Evolutionary conservation across 495 filamentous ascomycete genomes (phyloP), one percentile per base, ranked within the genome.

Genomic region (Tricharina praecox): DNA sequence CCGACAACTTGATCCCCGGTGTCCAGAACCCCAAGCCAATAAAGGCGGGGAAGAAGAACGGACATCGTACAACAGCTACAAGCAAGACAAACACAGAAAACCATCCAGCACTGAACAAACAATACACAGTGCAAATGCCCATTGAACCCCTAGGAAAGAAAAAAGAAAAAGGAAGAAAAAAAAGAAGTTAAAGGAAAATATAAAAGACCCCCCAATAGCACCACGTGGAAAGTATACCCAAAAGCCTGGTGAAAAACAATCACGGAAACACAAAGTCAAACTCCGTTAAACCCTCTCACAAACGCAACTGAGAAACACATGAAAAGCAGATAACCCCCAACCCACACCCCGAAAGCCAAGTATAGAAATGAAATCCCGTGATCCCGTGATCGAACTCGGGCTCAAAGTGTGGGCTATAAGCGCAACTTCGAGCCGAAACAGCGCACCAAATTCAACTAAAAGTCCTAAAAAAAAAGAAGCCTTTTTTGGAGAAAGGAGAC

Each of bases 261-360:
- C 4, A 34, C 16, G 28, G 16, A 48, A 37, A 47, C 15, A 34
- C n/a, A 47, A 48, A 37, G 20, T 24, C 23, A 39, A 48, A 38
- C 32, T 38, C 45, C 34, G 24, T 38, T 46, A 33, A 25, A 37
- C 18, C 32, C 21, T 39, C 39, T 38, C 10, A 32, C 9, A 37
- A 48, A 48, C 30, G 34, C 34, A 48, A 2, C 13, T 10, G 7
- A 56, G 1, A 23, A 39, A 37, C 49, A 39, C 47, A 26, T 49
- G 40, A 51, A n/a, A 49, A 59, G 37, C 32, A 50, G 49, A 47
- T 58, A 46, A 48, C 35, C 34, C 50, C n/a, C n/a, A n/a, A n/a
- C n/a, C n/a, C n/a, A n/a, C n/a, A n/a, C n/a, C 23, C 24, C 8
- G 19, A 46, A 30, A 51, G 30, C 35, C 41, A 20, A 36, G 43